Conservation (phyloP, 108 stramenopile genomes). For the Cyclotella sp. region DNA sequence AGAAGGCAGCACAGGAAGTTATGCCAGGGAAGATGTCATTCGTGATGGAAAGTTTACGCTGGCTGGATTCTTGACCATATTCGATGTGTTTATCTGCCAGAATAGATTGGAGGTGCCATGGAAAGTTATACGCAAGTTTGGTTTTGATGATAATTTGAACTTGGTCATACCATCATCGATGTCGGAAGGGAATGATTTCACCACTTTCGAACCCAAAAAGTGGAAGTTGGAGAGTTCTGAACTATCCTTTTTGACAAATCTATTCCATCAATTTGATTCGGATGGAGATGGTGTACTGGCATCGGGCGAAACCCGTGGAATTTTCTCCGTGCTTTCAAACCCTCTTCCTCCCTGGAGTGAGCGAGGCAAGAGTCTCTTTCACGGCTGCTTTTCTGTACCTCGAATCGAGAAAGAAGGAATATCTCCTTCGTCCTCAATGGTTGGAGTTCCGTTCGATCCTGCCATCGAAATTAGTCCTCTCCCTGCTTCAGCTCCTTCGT, state of each 20-base stretch:
- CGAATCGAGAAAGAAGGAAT: constrained; percentile 38
- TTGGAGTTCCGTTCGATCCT: constrained; percentile 29
- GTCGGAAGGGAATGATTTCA: constrained; percentile 26
- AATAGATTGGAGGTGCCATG: constrained; percentile 85
- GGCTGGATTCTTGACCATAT: constrained; percentile 80
- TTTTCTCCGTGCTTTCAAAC: constrained; percentile 71
- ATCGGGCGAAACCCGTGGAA: constrained; percentile 51
- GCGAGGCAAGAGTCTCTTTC: constrained; percentile 58
- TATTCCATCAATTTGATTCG: constrained; percentile 78
- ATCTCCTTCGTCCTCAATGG: constrained; percentile 37
- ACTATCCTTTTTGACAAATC: constrained; percentile 60
- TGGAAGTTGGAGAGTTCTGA: constrained; percentile 64
- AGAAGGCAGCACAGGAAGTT: constrained; percentile 46
- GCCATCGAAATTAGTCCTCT: constrained; percentile 17
- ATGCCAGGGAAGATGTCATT: constrained; percentile 51
- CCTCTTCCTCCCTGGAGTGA: constrained; percentile 82
- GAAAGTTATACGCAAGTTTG: constrained; percentile 78
- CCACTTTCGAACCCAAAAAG: constrained; percentile 17
- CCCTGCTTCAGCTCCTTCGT: constrained; percentile 8
- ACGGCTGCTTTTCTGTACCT: constrained; percentile 69
- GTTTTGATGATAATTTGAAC: constrained; percentile 74
- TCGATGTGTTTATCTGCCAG: constrained; percentile 83
- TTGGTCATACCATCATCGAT: constrained; percentile 64
- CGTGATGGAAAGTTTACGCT: constrained; percentile 78
- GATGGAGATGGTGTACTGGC: constrained; percentile 73